Percentiles rank a stretch among this genome's conserved stretches.
These are phyloP conservation scores for Mycena maculata DNA, from an alignment of 768 basidiomycete species.

Conservation along the genomic window DNA sequence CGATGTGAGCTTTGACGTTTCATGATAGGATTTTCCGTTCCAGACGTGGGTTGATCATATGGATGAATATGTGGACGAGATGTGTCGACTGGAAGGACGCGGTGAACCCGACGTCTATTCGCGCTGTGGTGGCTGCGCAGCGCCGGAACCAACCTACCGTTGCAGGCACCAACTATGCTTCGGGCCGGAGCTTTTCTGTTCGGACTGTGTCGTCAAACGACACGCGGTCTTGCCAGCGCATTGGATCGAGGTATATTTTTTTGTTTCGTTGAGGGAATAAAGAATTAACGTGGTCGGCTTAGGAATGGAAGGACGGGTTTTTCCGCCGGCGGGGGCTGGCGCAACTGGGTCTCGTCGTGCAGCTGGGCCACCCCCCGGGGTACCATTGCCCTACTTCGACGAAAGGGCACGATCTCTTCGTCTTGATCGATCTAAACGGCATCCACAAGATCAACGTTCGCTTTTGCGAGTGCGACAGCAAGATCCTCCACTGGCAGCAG, in stretches of 20 bases:
- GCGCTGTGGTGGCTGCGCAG: background rate
- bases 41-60: too few species aligned
- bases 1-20: too few species aligned
- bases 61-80: background rate
- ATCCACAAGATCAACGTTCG: conserved; percentile 9
- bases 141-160: background rate
- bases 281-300: background rate
- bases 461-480: conserved; percentile 14
- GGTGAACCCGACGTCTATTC: background rate
- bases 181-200: background rate
- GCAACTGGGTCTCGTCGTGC: background rate
- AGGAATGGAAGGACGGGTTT: too few species aligned
- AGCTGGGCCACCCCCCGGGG: conserved; percentile 5
- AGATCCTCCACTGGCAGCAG: conserved; percentile 9
- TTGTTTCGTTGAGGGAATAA: background rate
- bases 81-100: background rate
- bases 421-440: conserved; percentile 1
- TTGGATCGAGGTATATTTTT: conserved; percentile 3
- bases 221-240: background rate
- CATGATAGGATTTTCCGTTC: too few species aligned
- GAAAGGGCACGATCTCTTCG: background rate
- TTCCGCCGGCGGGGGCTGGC: background rate
- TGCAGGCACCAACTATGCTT: background rate
- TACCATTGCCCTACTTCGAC: background rate
- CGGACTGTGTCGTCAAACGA: background rate